A percentile compares a stretch with the other conserved stretches of the same genome.
These are phyloP conservation scores for Purpureocillium lavendulum DNA, from an alignment of 2,329 filamentous ascomycete genomes.

Conservation along the genomic window DNA sequence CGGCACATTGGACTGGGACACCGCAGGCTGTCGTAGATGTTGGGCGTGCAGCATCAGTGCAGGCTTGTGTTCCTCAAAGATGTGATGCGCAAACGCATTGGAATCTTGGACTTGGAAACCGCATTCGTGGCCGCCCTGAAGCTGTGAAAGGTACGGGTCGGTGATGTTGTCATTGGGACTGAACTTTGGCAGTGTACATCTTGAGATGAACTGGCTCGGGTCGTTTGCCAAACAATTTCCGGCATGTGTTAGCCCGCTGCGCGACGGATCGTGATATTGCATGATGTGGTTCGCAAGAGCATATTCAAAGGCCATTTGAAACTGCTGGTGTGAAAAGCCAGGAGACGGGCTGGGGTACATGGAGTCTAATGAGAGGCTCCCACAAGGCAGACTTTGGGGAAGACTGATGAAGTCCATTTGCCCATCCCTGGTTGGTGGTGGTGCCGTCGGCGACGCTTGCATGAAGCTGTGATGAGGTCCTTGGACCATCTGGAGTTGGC, in stretches of 20 bases:
- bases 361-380: constrained; percentile 12
- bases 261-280: constrained; percentile 18
- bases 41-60: constrained; percentile 6
- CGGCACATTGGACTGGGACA: not conserved
- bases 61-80: constrained; percentile 18
- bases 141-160: constrained; percentile 8
- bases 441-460: constrained; percentile 5
- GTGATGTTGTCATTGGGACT: constrained; percentile 7
- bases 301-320: constrained; percentile 12
- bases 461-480: constrained; percentile 1
- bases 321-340: constrained; percentile 9
- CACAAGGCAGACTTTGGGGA: constrained; percentile 10
- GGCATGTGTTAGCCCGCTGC: constrained; percentile 12
- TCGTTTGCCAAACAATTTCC: constrained; percentile 19
- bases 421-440: constrained; percentile 3
- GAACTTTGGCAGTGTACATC: constrained; percentile 18
- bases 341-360: constrained; percentile 5
- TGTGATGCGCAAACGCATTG: constrained; percentile 17
- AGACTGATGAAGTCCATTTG: constrained; percentile 6
- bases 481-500: constrained; percentile 6
- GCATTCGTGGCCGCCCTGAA: constrained; percentile 14
- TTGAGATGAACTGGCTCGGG: constrained; percentile 13
- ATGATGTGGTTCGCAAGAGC: constrained; percentile 19
- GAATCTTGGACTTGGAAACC: constrained; percentile 18
- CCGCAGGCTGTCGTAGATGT: constrained; percentile 4